Evolutionary conservation across 768 basidiomycete genomes (phyloP), one percentile per base, ranked within the genome.

Genomic region (Cyclocybe aegerita): DNA sequence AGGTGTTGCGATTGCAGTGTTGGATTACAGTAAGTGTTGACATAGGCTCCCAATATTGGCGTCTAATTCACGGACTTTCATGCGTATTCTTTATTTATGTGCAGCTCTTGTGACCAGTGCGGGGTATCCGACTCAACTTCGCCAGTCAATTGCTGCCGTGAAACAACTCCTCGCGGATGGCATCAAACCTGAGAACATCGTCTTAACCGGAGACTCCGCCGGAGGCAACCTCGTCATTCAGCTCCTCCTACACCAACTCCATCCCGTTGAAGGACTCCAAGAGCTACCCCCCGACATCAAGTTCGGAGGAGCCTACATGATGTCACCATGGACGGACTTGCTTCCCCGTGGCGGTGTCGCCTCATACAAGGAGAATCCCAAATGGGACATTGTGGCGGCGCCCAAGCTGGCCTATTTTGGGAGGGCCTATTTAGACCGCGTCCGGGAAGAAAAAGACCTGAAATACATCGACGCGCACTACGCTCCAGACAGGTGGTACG

Each of bases 151-250:
- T 4, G 45, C 58, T 1, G 64, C 67, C 0, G 47, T 73, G 6
- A 41, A 67, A 23, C 63, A 65, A 43, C 60, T 72, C 15, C 10
- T 67, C 1, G 53, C 58, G 7, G 48, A 39, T 2, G 69, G 66
- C 5, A 53, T 70, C 2, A 35, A 54, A 2, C 65, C 66, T 0
- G 48, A 58, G 33, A 62, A 68, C 30, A 58, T 73, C 15, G 60
- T 67, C 39, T 33, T 71, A 4, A 58, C 58, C 3, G 69, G 70
- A 7, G 71, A 73, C 39, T 71, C 70, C 2, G 71, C 71, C 3
- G 69, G 69, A 3, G 71, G 49, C 1, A 65, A 68, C 43, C 59
- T 73, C 35, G 57, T 62, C 4, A 46, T 66, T 9, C 62, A 73
- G 53, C 48, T 70, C 14, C 31, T 71, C 5, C 61, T 64, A 3